Evolutionary conservation across 2,329 filamentous ascomycete species (phyloP).

Genomic region (Huntiella savannae): DNA sequence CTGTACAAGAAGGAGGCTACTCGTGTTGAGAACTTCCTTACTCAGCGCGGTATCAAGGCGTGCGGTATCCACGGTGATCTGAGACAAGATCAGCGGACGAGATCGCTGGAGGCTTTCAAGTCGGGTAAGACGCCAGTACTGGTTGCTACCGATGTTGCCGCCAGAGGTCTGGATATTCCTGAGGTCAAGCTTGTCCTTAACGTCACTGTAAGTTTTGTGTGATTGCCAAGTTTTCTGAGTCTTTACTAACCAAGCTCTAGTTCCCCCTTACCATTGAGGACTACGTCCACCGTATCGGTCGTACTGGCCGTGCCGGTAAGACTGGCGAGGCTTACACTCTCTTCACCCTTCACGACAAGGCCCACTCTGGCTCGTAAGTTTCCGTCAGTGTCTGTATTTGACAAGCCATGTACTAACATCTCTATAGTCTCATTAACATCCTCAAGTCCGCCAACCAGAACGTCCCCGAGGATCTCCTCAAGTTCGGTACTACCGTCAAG

Average conservation of each 20-base stretch:
- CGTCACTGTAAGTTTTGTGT: conserved; percentile 40
- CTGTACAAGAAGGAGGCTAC: conserved; percentile 97
- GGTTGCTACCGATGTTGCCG: conserved; percentile 91
- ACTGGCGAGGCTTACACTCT: conserved; percentile 76
- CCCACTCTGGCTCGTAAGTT: conserved; percentile 68
- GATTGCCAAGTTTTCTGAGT: background rate
- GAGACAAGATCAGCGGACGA: conserved; percentile 71
- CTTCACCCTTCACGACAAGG: conserved; percentile 90
- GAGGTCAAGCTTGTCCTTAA: conserved; percentile 91
- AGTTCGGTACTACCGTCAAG: conserved; percentile 96
- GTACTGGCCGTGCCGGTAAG: conserved; percentile 84
- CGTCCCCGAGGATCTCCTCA: conserved; percentile 76
- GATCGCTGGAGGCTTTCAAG: conserved; percentile 83
- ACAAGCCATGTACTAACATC: background rate
- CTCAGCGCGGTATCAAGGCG: conserved; percentile 60
- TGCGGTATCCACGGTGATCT: conserved; percentile 89
- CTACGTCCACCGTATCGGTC: conserved; percentile 91
- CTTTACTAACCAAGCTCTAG: conserved; percentile 18
- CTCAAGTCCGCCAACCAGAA: conserved; percentile 81
- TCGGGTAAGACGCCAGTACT: conserved; percentile 61
- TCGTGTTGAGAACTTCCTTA: conserved; percentile 66
- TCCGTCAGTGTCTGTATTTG: conserved; percentile 3
- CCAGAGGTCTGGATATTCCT: conserved; percentile 84
- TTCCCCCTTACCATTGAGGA: conserved; percentile 93
- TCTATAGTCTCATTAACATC: conserved; percentile 66